phyloP scores from a whole-genome alignment of 1,139 yeast genomes.

The Lodderomyces oxycetoniae region DNA sequence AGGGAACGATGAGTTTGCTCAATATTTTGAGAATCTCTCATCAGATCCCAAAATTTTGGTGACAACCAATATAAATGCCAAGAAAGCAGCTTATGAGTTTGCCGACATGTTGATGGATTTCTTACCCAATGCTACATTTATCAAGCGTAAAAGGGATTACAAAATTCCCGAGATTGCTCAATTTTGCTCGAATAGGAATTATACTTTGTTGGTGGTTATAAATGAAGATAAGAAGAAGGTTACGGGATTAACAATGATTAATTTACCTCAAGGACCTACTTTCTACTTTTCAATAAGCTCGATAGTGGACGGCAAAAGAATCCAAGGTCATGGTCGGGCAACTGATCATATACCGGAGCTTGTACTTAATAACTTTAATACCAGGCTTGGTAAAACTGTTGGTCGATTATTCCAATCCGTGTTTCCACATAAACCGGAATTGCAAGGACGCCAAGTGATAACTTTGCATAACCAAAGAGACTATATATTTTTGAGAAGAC shows the following conservation, averaged over 20 bases:
- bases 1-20: slow-evolving; percentile 77
- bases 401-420: slow-evolving; percentile 88
- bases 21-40: slow-evolving; percentile 54
- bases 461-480: slow-evolving; percentile 96
- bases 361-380: slow-evolving; percentile 83
- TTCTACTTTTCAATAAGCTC: slow-evolving; percentile 87
- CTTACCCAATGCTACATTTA: slow-evolving; percentile 79
- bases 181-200: slow-evolving; percentile 75
- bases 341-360: slow-evolving; percentile 91
- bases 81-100: slow-evolving; percentile 83
- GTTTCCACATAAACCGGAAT: slow-evolving; percentile 88
- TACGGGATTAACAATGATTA: slow-evolving; percentile 87
- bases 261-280: slow-evolving; percentile 92
- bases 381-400: slow-evolving; percentile 88
- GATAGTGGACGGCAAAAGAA: slow-evolving; percentile 65
- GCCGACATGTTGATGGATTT: slow-evolving; percentile 83
- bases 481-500: slow-evolving; percentile 90
- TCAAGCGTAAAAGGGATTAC: slow-evolving; percentile 81
- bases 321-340: slow-evolving; percentile 84
- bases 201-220: slow-evolving; percentile 79
- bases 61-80: slow-evolving; percentile 85
- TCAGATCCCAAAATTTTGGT: slow-evolving; percentile 75
- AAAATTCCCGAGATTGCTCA: slow-evolving; percentile 82
- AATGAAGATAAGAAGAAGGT: slow-evolving; percentile 92
- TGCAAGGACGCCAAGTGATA: slow-evolving; percentile 92